These are phyloP conservation scores for Verticillium dahliae DNA, from an alignment of 2,329 filamentous ascomycete species.

Conservation along the genomic window DNA sequence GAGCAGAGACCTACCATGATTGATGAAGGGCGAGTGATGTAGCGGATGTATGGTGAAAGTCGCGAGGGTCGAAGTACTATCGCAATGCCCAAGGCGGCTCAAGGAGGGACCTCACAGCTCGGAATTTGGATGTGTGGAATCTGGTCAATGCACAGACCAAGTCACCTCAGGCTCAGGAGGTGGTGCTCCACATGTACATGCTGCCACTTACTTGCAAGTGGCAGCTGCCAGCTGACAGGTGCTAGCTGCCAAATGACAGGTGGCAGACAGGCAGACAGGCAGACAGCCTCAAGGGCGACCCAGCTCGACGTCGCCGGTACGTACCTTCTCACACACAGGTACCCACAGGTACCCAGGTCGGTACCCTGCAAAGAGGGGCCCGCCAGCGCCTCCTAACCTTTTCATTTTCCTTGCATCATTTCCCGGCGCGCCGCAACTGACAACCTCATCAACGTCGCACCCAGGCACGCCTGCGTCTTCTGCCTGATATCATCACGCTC, in stretches of 20 bases:
- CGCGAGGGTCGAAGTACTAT: conserved; percentile 2
- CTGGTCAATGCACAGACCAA: conserved; percentile 14
- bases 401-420: background rate
- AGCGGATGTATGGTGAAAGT: conserved; percentile 6
- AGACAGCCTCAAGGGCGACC: too few species aligned
- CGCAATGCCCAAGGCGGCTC: conserved; percentile 5
- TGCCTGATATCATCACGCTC: background rate
- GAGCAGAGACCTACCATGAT: conserved; percentile 7
- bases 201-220: too few species aligned
- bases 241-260: too few species aligned
- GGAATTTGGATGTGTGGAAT: conserved; percentile 14
- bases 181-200: too few species aligned
- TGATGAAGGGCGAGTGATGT: conserved; percentile 1
- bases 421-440: background rate
- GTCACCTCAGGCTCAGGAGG: background rate
- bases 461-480: background rate
- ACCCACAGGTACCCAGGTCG: too few species aligned
- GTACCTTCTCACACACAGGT: background rate
- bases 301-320: background rate
- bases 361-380: background rate
- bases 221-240: too few species aligned
- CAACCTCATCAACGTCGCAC: background rate
- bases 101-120: conserved; percentile 1
- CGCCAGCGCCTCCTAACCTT: background rate
- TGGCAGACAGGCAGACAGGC: too few species aligned